These are phyloP conservation scores for Macrophomina pseudophaseolina DNA, from an alignment of 2,329 filamentous ascomycete genomes.

Conservation along the genomic window DNA sequence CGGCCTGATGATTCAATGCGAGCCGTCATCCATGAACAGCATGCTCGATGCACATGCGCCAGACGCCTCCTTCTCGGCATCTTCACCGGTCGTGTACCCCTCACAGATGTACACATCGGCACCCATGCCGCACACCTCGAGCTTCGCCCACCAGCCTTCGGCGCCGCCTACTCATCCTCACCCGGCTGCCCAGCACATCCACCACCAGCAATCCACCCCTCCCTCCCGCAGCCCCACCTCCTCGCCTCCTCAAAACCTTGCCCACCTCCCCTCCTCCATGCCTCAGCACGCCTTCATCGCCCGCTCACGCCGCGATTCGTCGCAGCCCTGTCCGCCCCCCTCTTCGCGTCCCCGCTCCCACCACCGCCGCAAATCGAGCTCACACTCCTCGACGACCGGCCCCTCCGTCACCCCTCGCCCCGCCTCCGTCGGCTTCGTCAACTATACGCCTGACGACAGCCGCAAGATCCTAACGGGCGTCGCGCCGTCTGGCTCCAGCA, in stretches of 20 bases:
- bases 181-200: slow-evolving; percentile 3
- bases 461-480: slow-evolving; percentile 84
- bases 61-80: slow-evolving; percentile 16
- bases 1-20: slow-evolving; percentile 28
- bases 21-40: slow-evolving; percentile 24
- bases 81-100: slow-evolving; percentile 26
- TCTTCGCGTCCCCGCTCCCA: slow-evolving; percentile 15
- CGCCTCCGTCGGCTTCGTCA: slow-evolving; percentile 73
- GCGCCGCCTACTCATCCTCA: slow-evolving; percentile 11
- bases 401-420: slow-evolving; percentile 42
- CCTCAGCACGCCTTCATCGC: slow-evolving; percentile 4
- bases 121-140: slow-evolving; percentile 1
- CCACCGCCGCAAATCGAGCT: slow-evolving; percentile 24
- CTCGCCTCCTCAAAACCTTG: not conserved
- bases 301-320: slow-evolving; percentile 16
- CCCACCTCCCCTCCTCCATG: not conserved
- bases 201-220: slow-evolving; percentile 12
- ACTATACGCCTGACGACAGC: slow-evolving; percentile 84
- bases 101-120: slow-evolving; percentile 22
- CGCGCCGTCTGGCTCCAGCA: slow-evolving; percentile 86
- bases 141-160: slow-evolving; percentile 4
- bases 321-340: slow-evolving; percentile 6
- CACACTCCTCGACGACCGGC: slow-evolving; percentile 25
- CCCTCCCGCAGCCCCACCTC: slow-evolving; percentile 23
- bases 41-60: slow-evolving; percentile 22